A percentile compares a stretch with the other conserved stretches of the same genome.
phyloP scores from a whole-genome alignment of 176 grass and related monocot species.

The Chloris gayana region DNA sequence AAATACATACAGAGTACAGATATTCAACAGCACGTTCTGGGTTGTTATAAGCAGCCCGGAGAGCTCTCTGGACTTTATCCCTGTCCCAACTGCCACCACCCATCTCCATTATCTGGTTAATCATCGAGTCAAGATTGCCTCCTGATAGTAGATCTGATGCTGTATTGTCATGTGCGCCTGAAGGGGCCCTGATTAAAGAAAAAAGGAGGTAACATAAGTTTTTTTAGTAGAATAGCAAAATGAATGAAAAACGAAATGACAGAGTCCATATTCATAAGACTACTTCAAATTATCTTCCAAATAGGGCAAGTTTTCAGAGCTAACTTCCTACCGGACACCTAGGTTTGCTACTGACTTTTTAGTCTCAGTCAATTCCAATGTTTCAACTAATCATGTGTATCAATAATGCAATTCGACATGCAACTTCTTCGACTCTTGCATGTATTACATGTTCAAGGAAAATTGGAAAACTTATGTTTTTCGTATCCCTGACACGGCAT shows the following conservation, averaged over 20 bases:
- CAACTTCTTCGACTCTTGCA: neutral
- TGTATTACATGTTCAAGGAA: neutral
- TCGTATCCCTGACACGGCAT: neutral
- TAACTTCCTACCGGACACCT: neutral
- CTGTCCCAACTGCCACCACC: conserved; percentile 95
- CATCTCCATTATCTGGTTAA: conserved; percentile 95
- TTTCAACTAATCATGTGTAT: conserved; percentile 2
- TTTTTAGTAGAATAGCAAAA: neutral
- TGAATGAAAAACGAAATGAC: conserved; percentile 5
- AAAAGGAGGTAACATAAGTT: conserved; percentile 10
- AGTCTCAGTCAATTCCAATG: neutral
- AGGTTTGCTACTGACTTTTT: neutral
- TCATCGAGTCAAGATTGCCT: conserved; percentile 63
- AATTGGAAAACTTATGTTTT: neutral
- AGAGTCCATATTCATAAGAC: conserved; percentile 7
- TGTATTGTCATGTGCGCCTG: conserved; percentile 55
- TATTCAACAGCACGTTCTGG: conserved; percentile 98
- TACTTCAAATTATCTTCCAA: neutral
- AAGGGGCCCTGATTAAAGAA: conserved; percentile 54
- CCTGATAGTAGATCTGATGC: conserved; percentile 68
- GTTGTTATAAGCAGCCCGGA: conserved; percentile 94
- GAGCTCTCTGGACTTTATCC: conserved; percentile 74
- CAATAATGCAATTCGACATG: neutral
- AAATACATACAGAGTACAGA: conserved; percentile 80
- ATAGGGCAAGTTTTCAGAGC: neutral